Percentiles rank a stretch among this genome's conserved stretches.
Evolutionary conservation across 2,329 filamentous ascomycete species (phyloP).

Genomic region (Aspergillus neotritici): DNA sequence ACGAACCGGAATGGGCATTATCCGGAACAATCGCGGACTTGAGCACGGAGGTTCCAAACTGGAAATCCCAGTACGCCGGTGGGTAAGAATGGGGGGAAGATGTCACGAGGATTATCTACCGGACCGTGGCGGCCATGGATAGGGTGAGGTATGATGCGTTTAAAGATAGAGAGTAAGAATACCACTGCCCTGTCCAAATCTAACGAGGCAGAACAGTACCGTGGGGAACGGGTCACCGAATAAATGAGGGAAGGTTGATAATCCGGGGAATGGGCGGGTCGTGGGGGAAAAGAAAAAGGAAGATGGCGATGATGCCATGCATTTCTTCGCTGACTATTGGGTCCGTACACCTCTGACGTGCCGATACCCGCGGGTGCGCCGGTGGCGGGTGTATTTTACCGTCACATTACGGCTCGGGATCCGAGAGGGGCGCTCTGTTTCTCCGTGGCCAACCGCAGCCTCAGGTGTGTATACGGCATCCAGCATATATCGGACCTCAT

Average conservation of each 20-base stretch:
- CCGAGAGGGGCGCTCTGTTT: conserved; percentile 14
- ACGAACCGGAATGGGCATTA: conserved; percentile 24
- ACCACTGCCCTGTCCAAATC: conserved; percentile 4
- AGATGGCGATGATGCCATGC: conserved; percentile 8
- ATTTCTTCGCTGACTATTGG: conserved; percentile 16
- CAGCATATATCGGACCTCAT: no score
- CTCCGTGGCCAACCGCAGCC: background rate
- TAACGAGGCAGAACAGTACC: no score
- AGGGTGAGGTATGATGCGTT: background rate
- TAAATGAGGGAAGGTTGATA: no score
- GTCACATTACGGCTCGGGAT: conserved; percentile 16
- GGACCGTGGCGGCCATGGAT: conserved; percentile 22
- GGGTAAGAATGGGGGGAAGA: conserved; percentile 13
- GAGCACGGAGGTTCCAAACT: conserved; percentile 3
- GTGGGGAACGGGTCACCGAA: no score
- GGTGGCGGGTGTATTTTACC: conserved; percentile 8
- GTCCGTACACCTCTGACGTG: conserved; percentile 24
- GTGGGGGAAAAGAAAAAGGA: conserved; percentile 1
- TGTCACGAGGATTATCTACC: conserved; percentile 23
- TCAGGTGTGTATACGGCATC: no score
- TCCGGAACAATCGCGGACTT: conserved; percentile 25
- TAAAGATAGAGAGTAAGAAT: conserved; percentile 1
- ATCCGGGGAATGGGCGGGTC: no score
- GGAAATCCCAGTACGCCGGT: conserved; percentile 10
- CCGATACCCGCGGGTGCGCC: conserved; percentile 27